Conservation (phyloP, 2,329 filamentous ascomycete species). For the Diaporthe capsici region DNA sequence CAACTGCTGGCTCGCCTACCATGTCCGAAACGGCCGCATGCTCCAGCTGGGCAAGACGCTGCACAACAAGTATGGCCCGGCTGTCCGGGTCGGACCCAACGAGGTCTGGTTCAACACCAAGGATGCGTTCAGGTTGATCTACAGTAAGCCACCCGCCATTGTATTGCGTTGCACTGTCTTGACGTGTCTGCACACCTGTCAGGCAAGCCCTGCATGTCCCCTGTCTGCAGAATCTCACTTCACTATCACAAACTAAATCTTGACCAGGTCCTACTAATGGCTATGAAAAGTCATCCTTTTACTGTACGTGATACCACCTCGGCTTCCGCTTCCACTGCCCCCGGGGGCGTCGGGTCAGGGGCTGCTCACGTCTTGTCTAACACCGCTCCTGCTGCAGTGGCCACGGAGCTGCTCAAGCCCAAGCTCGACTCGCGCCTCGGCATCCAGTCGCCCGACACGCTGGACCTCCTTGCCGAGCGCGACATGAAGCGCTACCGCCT, state of each 20-base stretch:
- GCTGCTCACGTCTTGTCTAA: not conserved
- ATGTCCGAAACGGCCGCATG: conserved; percentile 60
- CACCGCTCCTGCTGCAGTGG: conserved; percentile 52
- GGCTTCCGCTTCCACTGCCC: not conserved
- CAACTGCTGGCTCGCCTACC: conserved; percentile 62
- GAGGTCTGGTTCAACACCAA: conserved; percentile 67
- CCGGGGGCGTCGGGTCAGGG: not conserved
- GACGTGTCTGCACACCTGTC: not conserved
- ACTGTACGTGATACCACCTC: conserved; percentile 54
- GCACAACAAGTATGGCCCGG: conserved; percentile 63
- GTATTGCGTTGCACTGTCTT: not conserved
- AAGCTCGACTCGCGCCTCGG: conserved; percentile 55
- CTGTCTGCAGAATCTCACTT: not conserved
- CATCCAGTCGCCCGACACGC: conserved; percentile 56
- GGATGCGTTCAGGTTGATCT: conserved; percentile 63
- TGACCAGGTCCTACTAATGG: conserved; percentile 59
- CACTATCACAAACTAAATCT: not conserved
- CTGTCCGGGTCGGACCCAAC: conserved; percentile 67
- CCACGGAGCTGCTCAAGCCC: conserved; percentile 61
- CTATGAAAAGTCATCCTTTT: conserved; percentile 67
- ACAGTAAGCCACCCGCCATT: conserved; percentile 53
- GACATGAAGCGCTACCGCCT: conserved; percentile 62
- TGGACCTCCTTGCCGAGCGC: conserved; percentile 66
- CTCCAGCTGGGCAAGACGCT: conserved; percentile 57
- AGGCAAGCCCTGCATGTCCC: not conserved